phyloP scores from a whole-genome alignment of 2,329 filamentous ascomycete genomes.

The Aspergillus spinulosporus region DNA sequence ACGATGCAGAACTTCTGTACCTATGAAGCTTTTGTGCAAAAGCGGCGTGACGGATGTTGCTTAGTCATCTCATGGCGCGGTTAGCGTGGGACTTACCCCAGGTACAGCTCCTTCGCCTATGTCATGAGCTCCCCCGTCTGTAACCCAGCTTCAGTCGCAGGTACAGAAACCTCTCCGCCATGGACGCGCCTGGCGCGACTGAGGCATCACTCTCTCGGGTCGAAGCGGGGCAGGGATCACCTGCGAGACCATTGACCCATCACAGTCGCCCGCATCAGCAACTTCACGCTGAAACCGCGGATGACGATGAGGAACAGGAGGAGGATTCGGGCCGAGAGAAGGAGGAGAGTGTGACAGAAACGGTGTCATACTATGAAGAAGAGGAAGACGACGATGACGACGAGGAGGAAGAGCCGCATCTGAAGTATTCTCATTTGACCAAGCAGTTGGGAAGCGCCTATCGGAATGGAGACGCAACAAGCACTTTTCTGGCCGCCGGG shows the following conservation, averaged over 20 bases:
- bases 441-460: conserved; percentile 78
- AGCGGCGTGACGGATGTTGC: conserved; percentile 6
- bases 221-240: conserved; percentile 21
- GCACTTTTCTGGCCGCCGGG: conserved; percentile 82
- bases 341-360: conserved; percentile 27
- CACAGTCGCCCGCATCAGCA: conserved; percentile 9
- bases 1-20: background rate
- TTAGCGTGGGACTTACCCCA: conserved; percentile 15
- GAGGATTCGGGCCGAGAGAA: conserved; percentile 25
- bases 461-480: conserved; percentile 92
- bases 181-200: conserved; percentile 42
- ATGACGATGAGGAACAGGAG: conserved; percentile 17
- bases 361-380: conserved; percentile 46
- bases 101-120: conserved; percentile 17
- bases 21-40: background rate
- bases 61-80: conserved; percentile 13
- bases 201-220: conserved; percentile 27
- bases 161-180: conserved; percentile 31
- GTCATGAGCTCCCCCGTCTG: conserved; percentile 15
- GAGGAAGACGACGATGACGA: conserved; percentile 32
- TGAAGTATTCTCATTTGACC: conserved; percentile 90
- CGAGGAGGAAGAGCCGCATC: conserved; percentile 77
- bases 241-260: conserved; percentile 11
- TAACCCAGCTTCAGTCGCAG: conserved; percentile 24
- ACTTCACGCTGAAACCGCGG: conserved; percentile 8